A percentile compares a stretch with the other conserved stretches of the same genome.
These are phyloP conservation scores for Cajanus cajan DNA, from an alignment of 306 rosid species.

Conservation along the genomic window DNA sequence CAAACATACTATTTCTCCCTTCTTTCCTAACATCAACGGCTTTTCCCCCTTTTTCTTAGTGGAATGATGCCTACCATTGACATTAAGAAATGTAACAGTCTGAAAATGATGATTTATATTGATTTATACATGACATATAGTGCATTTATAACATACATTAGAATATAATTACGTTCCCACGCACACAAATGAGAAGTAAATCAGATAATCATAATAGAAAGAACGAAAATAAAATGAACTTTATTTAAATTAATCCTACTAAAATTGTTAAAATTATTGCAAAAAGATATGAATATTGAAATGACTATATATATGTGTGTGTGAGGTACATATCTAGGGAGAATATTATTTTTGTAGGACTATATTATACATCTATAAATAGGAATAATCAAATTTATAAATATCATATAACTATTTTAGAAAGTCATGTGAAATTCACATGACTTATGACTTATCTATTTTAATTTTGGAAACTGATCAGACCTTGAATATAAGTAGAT, in stretches of 20 bases:
- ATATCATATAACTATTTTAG: no score
- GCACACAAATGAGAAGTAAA: not conserved
- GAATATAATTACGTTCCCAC: not conserved
- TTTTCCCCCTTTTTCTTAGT: not conserved
- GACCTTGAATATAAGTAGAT: no score
- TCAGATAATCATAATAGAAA: not conserved
- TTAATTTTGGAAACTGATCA: no score
- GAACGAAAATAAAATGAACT: not conserved
- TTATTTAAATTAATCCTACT: not conserved
- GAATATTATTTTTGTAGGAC: no score
- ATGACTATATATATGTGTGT: no score
- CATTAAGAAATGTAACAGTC: not conserved
- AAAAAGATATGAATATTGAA: not conserved
- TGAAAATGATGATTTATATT: not conserved
- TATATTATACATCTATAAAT: no score
- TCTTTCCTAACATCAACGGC: not conserved
- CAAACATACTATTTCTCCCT: not conserved
- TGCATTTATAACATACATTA: not conserved
- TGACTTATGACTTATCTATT: no score
- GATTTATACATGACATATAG: not conserved
- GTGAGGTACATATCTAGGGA: no score
- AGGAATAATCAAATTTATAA: no score
- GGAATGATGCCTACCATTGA: conserved; percentile 12
- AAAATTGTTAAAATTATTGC: not conserved
- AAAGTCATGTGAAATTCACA: no score